Percentiles rank a stretch among this genome's conserved stretches.
Conservation (phyloP, 495 filamentous ascomycete species). For the Penicillium alfredii region DNA sequence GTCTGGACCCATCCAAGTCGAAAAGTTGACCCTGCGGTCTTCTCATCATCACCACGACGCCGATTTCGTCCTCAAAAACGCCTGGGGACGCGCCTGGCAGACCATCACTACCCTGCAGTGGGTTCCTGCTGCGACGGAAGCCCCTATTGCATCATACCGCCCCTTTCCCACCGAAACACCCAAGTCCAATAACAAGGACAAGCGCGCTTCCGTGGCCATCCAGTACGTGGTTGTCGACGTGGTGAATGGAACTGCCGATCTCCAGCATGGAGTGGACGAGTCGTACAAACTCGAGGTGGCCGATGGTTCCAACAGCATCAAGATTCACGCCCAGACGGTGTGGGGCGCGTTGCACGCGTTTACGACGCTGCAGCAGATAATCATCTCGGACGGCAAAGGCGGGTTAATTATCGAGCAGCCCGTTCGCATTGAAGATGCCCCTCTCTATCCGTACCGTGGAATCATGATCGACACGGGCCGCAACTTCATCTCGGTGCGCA, state of each 20-base stretch:
- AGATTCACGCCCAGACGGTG: constrained; percentile 43
- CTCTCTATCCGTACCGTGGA: constrained; percentile 45
- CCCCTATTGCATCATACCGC: constrained; percentile 40
- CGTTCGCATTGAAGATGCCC: constrained; percentile 41
- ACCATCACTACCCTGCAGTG: constrained; percentile 44
- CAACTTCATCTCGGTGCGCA: constrained; percentile 43
- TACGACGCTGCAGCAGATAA: constrained; percentile 51
- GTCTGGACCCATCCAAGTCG: constrained; percentile 42
- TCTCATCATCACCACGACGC: constrained; percentile 18
- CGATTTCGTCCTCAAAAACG: constrained; percentile 26
- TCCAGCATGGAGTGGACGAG: constrained; percentile 52
- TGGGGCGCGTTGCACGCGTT: constrained; percentile 56
- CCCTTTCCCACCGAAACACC: constrained; percentile 41
- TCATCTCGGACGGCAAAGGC: constrained; percentile 42
- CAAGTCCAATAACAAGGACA: too few species aligned
- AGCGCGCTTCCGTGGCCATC: constrained; percentile 27
- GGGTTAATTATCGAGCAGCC: constrained; percentile 46
- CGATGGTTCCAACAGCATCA: constrained; percentile 26
- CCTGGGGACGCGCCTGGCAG: constrained; percentile 44
- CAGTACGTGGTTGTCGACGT: constrained; percentile 38
- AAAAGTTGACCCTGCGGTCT: constrained; percentile 19
- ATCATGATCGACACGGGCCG: constrained; percentile 48
- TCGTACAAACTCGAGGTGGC: constrained; percentile 49
- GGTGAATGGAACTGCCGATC: constrained; percentile 32
- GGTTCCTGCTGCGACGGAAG: constrained; percentile 47